These are phyloP conservation scores for Primulina eburnea DNA, from an alignment of 257 asterid genomes.

Conservation along the genomic window DNA sequence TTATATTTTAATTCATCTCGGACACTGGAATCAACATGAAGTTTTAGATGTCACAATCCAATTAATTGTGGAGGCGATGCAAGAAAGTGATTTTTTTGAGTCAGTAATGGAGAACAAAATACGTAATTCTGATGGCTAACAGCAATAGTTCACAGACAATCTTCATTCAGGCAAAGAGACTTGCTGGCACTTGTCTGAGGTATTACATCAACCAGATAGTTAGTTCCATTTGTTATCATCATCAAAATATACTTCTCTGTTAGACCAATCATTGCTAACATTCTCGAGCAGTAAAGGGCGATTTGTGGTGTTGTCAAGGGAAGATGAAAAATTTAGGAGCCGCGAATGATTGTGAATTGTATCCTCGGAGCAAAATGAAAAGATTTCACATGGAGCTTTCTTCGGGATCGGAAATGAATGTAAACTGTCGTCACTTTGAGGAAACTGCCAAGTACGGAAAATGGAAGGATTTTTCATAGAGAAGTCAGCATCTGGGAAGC, in stretches of 20 bases:
- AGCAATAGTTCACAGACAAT: not conserved
- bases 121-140: too few species aligned
- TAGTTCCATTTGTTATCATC: slow-evolving; percentile 32
- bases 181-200: slow-evolving; percentile 12
- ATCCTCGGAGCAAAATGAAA: slow-evolving; percentile 27
- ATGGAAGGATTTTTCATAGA: slow-evolving; percentile 27
- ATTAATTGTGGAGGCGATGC: too few species aligned
- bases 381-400: slow-evolving; percentile 27
- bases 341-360: slow-evolving; percentile 19
- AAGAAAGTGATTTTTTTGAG: too few species aligned
- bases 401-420: slow-evolving; percentile 23
- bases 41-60: too few species aligned
- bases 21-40: too few species aligned
- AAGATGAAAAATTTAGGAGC: slow-evolving; percentile 31
- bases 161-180: slow-evolving; percentile 4
- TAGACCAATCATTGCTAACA: slow-evolving; percentile 32
- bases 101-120: too few species aligned
- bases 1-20: too few species aligned
- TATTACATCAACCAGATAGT: slow-evolving; percentile 20
- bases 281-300: slow-evolving; percentile 40
- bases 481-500: slow-evolving; percentile 32
- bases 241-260: slow-evolving; percentile 30
- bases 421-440: slow-evolving; percentile 28
- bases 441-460: slow-evolving; percentile 33
- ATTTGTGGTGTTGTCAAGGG: slow-evolving; percentile 31